Evolutionary conservation across 306 rosid species (phyloP).

Genomic region (Trichosanthes truncata): DNA sequence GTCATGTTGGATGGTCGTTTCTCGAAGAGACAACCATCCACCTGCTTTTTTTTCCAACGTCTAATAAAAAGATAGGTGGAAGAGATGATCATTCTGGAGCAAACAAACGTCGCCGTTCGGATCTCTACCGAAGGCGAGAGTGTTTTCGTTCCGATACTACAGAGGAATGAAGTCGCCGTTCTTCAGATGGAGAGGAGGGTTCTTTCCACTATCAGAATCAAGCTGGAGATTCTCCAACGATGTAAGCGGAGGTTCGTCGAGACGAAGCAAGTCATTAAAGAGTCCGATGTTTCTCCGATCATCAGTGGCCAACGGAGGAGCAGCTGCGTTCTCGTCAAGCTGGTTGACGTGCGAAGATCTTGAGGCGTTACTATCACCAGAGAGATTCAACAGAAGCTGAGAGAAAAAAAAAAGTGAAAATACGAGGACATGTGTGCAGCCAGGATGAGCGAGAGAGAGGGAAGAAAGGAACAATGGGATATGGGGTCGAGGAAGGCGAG

Average conservation of each 20-base stretch:
- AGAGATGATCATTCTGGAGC: no score
- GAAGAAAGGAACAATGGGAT: conserved; percentile 25
- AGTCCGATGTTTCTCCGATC: conserved; percentile 81
- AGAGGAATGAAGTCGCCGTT: conserved; percentile 90
- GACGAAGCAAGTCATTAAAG: conserved; percentile 76
- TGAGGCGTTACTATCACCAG: conserved; percentile 92
- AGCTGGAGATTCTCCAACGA: conserved; percentile 60
- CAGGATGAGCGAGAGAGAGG: conserved; percentile 9
- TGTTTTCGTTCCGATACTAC: conserved; percentile 65
- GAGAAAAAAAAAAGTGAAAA: not conserved
- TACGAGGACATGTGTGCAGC: conserved; percentile 39
- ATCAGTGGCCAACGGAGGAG: conserved; percentile 22
- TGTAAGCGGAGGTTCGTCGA: conserved; percentile 41
- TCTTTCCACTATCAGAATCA: conserved; percentile 76
- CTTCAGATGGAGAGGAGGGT: conserved; percentile 59
- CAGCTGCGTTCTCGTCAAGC: conserved; percentile 67
- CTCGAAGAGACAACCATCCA: no score
- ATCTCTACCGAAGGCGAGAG: conserved; percentile 57
- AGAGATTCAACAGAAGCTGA: conserved; percentile 62
- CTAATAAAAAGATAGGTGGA: no score
- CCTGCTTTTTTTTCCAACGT: no score
- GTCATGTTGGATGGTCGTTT: no score
- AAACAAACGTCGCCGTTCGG: conserved; percentile 79
- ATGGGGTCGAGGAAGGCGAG: conserved; percentile 7
- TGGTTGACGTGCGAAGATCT: conserved; percentile 86